Base-by-base conservation (phyloP, 768 basidiomycete genomes). In the Mrakia frigida region DNA sequence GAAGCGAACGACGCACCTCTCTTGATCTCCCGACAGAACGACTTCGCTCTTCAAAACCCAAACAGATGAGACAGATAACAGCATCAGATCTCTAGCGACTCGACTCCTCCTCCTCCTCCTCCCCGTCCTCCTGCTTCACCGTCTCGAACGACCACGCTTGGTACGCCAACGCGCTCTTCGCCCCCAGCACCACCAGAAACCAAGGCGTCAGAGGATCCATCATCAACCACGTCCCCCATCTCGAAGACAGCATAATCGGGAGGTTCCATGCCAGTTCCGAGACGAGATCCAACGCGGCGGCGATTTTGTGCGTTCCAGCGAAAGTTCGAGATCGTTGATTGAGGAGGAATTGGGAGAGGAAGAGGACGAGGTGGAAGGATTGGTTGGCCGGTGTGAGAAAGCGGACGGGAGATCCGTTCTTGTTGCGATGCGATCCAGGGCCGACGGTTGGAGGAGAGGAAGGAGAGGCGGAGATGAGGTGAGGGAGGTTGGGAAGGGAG, bases 291-390 rank as follows among this genome's bases (percentile, higher is more conserved):
- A 56, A 25, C 56, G 56, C 56, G 56, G 13, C n/a, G n/a, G 56
- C 25, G 56, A 56, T n/a, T 56, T 56, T 56, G 56, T 56, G n/a
- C 25, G 56, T 56, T 56, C 56, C 56, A 5, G 56, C 56, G 56
- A 56, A 56, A 6, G n/a, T 56, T 11, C 10, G 25, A 56, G 9
- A 56, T 13, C 56, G 56, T n/a, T 56, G 56, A 25, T 56, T 56
- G 25, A 56, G 56, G 56, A 56, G 56, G 56, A 56, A 56, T 25
- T 56, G 56, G n/a, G 56, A 28, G 56, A 56, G 56, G 56, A 56
- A 56, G 56, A 56, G 56, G 56, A 28, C 3, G 56, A 56, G 56
- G 28, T 1, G 56, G n/a, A 56, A 56, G 56, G 56, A n/a, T 11
- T 14, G 13, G 56, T 56, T 56, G 6, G 13, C n/a, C n/a, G 56